Conservation (phyloP, 192 early-diverging fungal genomes). For the Backusella psychrophila region DNA sequence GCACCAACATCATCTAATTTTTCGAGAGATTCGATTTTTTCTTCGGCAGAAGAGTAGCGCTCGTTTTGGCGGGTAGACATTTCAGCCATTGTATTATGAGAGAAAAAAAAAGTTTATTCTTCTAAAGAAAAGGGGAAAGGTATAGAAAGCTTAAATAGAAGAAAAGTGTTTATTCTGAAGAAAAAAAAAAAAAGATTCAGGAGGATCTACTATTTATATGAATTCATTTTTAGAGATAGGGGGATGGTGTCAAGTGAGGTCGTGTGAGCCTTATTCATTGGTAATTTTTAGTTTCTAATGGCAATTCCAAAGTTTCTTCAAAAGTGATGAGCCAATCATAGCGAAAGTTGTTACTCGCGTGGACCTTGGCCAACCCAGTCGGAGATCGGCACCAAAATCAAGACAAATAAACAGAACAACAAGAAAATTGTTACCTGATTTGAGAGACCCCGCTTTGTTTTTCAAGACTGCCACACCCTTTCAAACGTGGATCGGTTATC, state of each 20-base stretch:
- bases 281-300: slow-evolving; percentile 4
- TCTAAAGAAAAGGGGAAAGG: not conserved
- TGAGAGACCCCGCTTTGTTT: not conserved
- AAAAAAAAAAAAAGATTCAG: not conserved
- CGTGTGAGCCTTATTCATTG: slow-evolving; percentile 15
- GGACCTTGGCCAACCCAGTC: not conserved
- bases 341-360: not conserved
- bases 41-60: slow-evolving; percentile 18
- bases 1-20: slow-evolving; percentile 21
- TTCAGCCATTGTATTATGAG: not conserved
- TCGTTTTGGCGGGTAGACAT: slow-evolving; percentile 5
- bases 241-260: slow-evolving; percentile 17
- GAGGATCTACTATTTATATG: slow-evolving; percentile 6
- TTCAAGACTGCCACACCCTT: not conserved
- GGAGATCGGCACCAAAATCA: not conserved
- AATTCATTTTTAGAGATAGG: not conserved
- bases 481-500: not conserved
- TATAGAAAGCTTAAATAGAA: not conserved
- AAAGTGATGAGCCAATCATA: not conserved
- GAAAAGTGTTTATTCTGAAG: not conserved
- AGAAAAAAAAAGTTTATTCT: not conserved
- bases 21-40: slow-evolving; percentile 25
- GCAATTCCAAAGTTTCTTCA: not conserved
- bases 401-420: not conserved
- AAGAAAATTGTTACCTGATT: slow-evolving; percentile 1